Evolutionary conservation across 768 basidiomycete species (phyloP).

Genomic region (Phlebiopsis flavidoalba): DNA sequence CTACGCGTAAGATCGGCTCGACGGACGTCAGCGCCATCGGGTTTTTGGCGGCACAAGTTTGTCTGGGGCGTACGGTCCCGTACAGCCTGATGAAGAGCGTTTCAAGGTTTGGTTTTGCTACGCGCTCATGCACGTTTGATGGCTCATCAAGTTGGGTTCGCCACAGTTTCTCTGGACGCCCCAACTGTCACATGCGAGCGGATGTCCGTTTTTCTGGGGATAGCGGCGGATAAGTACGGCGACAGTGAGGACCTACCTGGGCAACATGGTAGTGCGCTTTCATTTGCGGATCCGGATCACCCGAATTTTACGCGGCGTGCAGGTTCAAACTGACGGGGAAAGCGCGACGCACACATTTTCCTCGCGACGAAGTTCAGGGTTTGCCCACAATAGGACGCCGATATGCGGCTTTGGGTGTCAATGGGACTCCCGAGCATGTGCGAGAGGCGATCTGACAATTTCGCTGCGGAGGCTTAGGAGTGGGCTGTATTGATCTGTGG

Average conservation of each 20-base stretch:
- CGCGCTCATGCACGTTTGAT: neutral
- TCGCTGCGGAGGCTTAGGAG: slow-evolving; percentile 7
- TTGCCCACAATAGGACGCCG: slow-evolving; percentile 11
- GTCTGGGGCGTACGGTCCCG: slow-evolving; percentile 40
- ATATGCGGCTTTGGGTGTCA: slow-evolving; percentile 2
- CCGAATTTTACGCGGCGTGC: neutral
- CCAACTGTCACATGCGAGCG: slow-evolving; percentile 30
- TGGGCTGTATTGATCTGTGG: slow-evolving; percentile 8
- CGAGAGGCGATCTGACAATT: neutral
- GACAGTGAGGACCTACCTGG: slow-evolving; percentile 43
- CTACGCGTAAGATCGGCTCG: slow-evolving; percentile 40
- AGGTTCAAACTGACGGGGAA: slow-evolving; percentile 54
- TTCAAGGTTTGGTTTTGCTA: slow-evolving; percentile 41
- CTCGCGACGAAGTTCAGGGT: slow-evolving; percentile 36
- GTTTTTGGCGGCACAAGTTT: slow-evolving; percentile 58
- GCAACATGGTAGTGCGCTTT: slow-evolving; percentile 31
- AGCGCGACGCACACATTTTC: slow-evolving; percentile 45
- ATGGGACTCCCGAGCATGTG: slow-evolving; percentile 23
- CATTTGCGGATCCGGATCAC: neutral
- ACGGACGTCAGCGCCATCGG: slow-evolving; percentile 46
- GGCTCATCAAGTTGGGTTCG: neutral
- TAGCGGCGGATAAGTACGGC: slow-evolving; percentile 38
- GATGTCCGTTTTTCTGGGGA: slow-evolving; percentile 47
- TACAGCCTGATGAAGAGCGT: slow-evolving; percentile 48
- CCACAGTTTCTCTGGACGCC: slow-evolving; percentile 39